Percentiles rank a stretch among this genome's conserved stretches.
Conservation (phyloP, 2,329 filamentous ascomycete species). For the Aspergillus quadrilineatus region DNA sequence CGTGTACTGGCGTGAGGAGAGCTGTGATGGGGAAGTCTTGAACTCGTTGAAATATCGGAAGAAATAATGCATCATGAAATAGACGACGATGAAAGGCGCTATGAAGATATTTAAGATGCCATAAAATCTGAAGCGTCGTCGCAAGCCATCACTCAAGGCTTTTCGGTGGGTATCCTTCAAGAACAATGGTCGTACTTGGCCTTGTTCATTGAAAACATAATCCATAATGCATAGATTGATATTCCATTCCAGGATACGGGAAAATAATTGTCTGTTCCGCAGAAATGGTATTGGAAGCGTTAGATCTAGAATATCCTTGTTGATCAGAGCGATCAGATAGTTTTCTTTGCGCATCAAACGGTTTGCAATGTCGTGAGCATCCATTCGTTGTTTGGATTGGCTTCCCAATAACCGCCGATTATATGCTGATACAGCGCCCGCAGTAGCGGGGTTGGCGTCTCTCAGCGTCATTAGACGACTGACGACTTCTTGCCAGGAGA, state of each 20-base stretch:
- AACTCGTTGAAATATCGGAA: constrained; percentile 97
- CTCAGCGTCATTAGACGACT: constrained; percentile 79
- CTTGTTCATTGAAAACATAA: constrained; percentile 86
- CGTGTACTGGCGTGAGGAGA: constrained; percentile 88
- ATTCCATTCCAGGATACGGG: constrained; percentile 87
- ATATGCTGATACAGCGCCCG: constrained; percentile 57
- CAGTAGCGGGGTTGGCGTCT: constrained; percentile 85
- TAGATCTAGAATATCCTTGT: constrained; percentile 90
- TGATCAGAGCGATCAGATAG: constrained; percentile 93
- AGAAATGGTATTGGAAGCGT: constrained; percentile 83
- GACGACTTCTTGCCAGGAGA: constrained; percentile 91
- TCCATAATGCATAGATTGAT: constrained; percentile 87
- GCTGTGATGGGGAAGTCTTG: constrained; percentile 84
- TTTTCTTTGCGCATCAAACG: constrained; percentile 95
- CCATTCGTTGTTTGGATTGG: constrained; percentile 89
- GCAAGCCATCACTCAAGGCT: constrained; percentile 74
- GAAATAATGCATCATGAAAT: constrained; percentile 84
- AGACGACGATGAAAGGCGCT: constrained; percentile 82
- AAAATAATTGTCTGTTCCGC: constrained; percentile 76
- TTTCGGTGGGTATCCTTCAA: constrained; percentile 78
- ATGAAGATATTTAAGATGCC: constrained; percentile 83
- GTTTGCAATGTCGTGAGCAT: constrained; percentile 96
- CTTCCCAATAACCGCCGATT: constrained; percentile 68
- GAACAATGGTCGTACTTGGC: constrained; percentile 83
- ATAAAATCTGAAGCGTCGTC: constrained; percentile 74